Base-by-base conservation (phyloP, 2,329 filamentous ascomycete species). In the Fusarium duplospermum region DNA sequence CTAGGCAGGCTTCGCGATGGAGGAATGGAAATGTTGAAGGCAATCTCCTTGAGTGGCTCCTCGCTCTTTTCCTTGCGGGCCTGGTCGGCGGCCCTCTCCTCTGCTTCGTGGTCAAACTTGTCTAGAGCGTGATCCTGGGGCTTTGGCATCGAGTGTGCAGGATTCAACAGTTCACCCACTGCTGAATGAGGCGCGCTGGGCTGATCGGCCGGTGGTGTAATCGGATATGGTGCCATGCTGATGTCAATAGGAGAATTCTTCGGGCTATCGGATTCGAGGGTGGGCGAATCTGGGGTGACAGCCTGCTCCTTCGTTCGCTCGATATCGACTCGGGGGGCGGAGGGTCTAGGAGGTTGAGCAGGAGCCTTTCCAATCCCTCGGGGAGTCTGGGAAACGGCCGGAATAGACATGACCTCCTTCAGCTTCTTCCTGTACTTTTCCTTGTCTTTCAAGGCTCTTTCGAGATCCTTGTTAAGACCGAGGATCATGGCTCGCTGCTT, bases 401-500 rank as follows among this genome's bases (percentile, higher is more conserved):
- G 80, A 52, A 83, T 80, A 0, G 86, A 82, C 78, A 91, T 82
- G 10, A 90, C 83, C 65, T 98, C 95, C 82, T 97, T 98, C 50
- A 97, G 82, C 83, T 96, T 98, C 82, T 93, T 95, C 77, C 94
- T 91, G 81, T 98, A 98, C 77, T 93, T 93, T 75, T 98, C 96
- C 83, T 98, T 98, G 76, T 98, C 96, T 81, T 97, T 97, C 73
- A 98, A 83, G 1, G 95, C 92, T 62, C 94, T 91, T 82, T 98
- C 96, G 14, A 99, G 86, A 81, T 99, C 96, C 82, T 96, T 97
- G 80, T 98, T 98, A 72, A 99, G 87, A 9, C 95, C 96, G 22
- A 98, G 84, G 64, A 99, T 95, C 91, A 99, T 95, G 18, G 94
- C 91, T 71, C 96, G 89, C 83, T 99, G 96, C 85, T 99, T 98